Base-by-base conservation (phyloP, 208 protist genomes). In the Trypanosoma melophagium region DNA sequence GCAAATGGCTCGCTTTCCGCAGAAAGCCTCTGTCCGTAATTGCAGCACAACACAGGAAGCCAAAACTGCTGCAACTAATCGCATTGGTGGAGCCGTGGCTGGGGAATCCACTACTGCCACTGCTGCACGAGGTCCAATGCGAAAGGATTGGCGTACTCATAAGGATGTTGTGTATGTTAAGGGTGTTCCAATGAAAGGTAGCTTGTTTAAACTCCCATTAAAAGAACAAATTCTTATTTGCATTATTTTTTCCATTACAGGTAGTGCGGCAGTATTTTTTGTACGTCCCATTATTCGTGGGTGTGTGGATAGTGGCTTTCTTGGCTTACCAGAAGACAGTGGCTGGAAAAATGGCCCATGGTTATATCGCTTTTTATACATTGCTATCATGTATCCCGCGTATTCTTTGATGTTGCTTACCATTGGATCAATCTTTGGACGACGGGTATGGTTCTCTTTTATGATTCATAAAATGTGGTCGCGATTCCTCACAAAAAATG, bases 381-480 rank as follows among this genome's bases (percentile, higher is more conserved):
- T 83, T 42, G 50, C 77, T 24, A 92, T 95, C 62, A 95, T 92
- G 89, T 90, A 84, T 58, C 89, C 89, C 1, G 69, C 74, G 42
- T 95, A 95, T 71, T 95, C 89, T 7, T 38, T 86, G 28, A 79
- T 95, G 42, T 77, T 95, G 8, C 87, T 92, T 66, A n/a, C 77
- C 49, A 79, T 82, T 56, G 89, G 84, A 24, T 75, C 76, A n/a
- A 22, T 89, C 56, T 95, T 95, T 71, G 86, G 86, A 8, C 76
- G 89, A 22, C 83, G 89, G 16, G 77, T 95, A 10, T 95, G 89
- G 89, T 95, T 95, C 60, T 87, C 83, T n/a, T 92, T 92, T 41
- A 95, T 95, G 89, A 83, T 95, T 62, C 83, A 89, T 64, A 95
- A 95, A 77, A 95, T 95, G 89, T 95, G 89, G 89, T 85, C 79